phyloP scores from a whole-genome alignment of 495 filamentous ascomycete species.

The Penicillium silybi region DNA sequence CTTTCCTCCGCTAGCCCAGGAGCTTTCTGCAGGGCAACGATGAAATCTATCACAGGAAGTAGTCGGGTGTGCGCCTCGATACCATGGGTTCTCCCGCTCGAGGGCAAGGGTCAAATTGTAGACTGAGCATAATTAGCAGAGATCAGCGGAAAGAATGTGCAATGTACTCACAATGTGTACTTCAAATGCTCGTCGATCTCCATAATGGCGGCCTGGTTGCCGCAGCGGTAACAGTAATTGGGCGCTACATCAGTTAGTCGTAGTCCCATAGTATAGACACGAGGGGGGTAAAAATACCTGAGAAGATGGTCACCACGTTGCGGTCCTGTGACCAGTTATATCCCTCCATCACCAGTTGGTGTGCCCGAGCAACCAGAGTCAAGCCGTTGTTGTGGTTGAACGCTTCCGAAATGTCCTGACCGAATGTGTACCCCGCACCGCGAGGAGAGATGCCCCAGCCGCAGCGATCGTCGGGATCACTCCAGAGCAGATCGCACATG shows the following conservation, averaged over 20 bases:
- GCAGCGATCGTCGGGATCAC: conserved; percentile 95
- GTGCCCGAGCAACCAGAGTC: conserved; percentile 88
- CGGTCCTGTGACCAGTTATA: conserved; percentile 98
- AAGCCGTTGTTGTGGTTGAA: conserved; percentile 99
- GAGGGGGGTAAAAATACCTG: conserved; percentile 54
- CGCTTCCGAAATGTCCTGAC: conserved; percentile 97
- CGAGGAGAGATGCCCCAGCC: conserved; percentile 97
- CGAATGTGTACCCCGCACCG: conserved; percentile 97
- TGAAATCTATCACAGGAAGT: conserved; percentile 78
- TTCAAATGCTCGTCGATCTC: conserved; percentile 99
- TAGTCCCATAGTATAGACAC: conserved; percentile 2
- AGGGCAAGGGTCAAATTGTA: conserved; percentile 99
- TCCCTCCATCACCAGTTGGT: conserved; percentile 97
- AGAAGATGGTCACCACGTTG: conserved; percentile 98
- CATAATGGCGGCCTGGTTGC: conserved; percentile 99
- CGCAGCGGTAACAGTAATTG: conserved; percentile 97
- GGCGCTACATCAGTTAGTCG: conserved; percentile 55
- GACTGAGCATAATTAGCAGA: conserved; percentile 49
- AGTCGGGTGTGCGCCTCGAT: conserved; percentile 92
- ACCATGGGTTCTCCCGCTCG: conserved; percentile 98
- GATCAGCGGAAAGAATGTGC: not conserved
- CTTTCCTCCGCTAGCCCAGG: conserved; percentile 28
- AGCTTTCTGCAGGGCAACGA: conserved; percentile 28
- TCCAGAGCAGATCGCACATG: conserved; percentile 98
- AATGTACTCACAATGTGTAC: conserved; percentile 91